Evolutionary conservation across 2,329 filamentous ascomycete genomes (phyloP).

Genomic region (Ophiosphaerella herpotricha): DNA sequence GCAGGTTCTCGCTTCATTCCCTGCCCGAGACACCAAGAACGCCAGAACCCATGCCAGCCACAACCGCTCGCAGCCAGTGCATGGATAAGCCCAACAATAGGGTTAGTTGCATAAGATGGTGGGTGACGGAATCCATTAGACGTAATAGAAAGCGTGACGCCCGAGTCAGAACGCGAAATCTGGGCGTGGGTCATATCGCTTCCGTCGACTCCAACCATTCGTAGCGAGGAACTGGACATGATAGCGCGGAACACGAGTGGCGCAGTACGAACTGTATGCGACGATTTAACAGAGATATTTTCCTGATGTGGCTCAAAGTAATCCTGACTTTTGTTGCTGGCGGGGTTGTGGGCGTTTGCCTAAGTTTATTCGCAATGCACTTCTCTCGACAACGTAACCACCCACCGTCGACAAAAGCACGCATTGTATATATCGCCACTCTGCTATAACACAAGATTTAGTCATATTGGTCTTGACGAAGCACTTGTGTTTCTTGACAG

Average conservation of each 20-base stretch:
- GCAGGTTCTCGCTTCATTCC: constrained; percentile 35
- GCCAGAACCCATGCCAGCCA: constrained; percentile 27
- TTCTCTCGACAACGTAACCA: no score
- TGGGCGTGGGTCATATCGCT: no score
- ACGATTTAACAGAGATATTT: neutral
- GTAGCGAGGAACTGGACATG: neutral
- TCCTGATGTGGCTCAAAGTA: neutral
- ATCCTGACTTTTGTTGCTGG: neutral
- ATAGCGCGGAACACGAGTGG: neutral
- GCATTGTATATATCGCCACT: no score
- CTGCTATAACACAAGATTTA: no score
- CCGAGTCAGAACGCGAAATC: neutral
- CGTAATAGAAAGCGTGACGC: constrained; percentile 3
- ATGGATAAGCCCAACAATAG: constrained; percentile 4
- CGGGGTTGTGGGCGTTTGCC: no score
- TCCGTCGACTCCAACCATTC: neutral
- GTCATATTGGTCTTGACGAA: no score
- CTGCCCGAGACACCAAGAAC: constrained; percentile 28
- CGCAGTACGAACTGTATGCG: neutral
- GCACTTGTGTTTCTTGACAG: neutral
- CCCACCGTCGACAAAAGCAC: no score
- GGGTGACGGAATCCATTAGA: constrained; percentile 5
- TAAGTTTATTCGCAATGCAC: no score
- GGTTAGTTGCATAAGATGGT: constrained; percentile 15
- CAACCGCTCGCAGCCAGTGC: constrained; percentile 12